phyloP scores from a whole-genome alignment of 495 filamentous ascomycete genomes.

The Annulohypoxylon bovei region DNA sequence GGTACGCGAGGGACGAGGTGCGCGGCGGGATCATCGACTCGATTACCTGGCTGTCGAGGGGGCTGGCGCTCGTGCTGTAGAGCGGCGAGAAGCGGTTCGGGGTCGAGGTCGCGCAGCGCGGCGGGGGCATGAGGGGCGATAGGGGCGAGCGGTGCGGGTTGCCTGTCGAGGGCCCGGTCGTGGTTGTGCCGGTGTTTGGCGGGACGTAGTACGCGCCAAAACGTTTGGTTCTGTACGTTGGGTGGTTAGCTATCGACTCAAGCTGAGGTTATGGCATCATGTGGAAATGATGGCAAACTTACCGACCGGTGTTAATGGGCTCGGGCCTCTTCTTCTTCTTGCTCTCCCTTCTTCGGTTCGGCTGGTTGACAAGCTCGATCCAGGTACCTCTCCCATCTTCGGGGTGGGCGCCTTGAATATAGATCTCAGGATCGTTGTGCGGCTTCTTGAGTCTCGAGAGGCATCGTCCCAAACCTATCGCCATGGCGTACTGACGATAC shows the following conservation, averaged over 20 bases:
- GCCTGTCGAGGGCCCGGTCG: not conserved
- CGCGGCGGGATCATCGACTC: constrained; percentile 5
- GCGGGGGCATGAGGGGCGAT: not conserved
- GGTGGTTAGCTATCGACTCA: not conserved
- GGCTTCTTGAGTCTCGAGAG: constrained; percentile 51
- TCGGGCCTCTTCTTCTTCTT: not conserved
- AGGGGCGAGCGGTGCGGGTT: not conserved
- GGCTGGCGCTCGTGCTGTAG: not conserved
- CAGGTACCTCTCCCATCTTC: constrained; percentile 3
- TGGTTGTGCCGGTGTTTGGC: not conserved
- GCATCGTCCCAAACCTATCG: constrained; percentile 60
- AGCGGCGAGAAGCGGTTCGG: not conserved
- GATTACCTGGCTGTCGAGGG: constrained; percentile 9
- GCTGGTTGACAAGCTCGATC: constrained; percentile 4
- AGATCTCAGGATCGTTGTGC: constrained; percentile 35
- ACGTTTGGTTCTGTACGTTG: not conserved
- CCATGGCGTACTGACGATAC: constrained; percentile 68
- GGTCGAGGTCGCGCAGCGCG: not conserved
- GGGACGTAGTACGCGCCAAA: not conserved
- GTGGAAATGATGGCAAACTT: not conserved
- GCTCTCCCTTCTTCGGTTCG: not conserved
- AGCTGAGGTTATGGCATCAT: not conserved
- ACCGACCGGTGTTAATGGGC: not conserved
- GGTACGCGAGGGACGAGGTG: constrained; percentile 8
- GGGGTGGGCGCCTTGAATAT: not conserved